Conservation (phyloP, 2,329 filamentous ascomycete genomes). For the Paecilomyces sp. region DNA sequence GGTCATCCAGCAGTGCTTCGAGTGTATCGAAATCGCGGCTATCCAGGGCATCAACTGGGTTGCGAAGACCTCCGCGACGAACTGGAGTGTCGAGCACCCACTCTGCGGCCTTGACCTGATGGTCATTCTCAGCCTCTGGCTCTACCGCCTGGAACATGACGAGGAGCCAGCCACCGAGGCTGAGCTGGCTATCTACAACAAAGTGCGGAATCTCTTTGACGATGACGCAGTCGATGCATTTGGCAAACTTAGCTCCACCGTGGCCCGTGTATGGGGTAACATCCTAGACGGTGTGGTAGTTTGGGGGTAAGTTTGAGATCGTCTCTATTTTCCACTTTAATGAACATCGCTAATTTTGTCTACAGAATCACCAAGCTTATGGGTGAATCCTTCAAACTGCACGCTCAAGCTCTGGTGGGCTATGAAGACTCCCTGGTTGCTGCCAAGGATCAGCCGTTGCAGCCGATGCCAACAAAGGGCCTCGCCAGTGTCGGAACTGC, state of each 20-base stretch:
- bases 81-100: conserved; percentile 98
- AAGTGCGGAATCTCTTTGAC: conserved; percentile 76
- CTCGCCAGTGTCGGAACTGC: conserved; percentile 36
- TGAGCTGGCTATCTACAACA: conserved; percentile 45
- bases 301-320: conserved; percentile 74
- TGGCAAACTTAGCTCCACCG: conserved; percentile 86
- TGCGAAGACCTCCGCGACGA: conserved; percentile 92
- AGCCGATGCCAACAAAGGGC: conserved; percentile 37
- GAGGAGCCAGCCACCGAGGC: conserved; percentile 60
- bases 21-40: conserved; percentile 94
- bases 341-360: conserved; percentile 36
- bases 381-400: conserved; percentile 96
- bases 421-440: conserved; percentile 64
- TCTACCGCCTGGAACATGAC: conserved; percentile 98
- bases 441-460: conserved; percentile 33
- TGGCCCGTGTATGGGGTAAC: conserved; percentile 90
- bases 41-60: conserved; percentile 95
- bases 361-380: conserved; percentile 64
- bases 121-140: conserved; percentile 95
- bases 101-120: conserved; percentile 95
- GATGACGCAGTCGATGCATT: conserved; percentile 81
- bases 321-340: neutral
- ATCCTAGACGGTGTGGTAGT: conserved; percentile 99
- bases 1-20: conserved; percentile 95
- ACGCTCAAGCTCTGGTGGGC: conserved; percentile 87